Percentiles rank a stretch among this genome's conserved stretches.
These are phyloP conservation scores for Irpex sp. DNA, from an alignment of 1,284 basidiomycete genomes.

Conservation along the genomic window DNA sequence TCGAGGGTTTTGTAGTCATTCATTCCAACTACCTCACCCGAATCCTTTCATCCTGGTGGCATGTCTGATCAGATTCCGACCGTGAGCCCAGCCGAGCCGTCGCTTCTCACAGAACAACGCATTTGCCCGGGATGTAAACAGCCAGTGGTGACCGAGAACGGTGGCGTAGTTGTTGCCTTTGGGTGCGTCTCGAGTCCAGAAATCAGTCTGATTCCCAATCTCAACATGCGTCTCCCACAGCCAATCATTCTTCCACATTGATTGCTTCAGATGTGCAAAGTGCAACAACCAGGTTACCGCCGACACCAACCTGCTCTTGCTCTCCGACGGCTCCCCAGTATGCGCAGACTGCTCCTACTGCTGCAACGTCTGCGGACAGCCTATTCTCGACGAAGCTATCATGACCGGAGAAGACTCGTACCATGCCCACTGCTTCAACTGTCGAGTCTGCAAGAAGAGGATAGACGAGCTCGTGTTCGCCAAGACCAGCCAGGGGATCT, in stretches of 20 bases:
- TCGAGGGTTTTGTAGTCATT: too few species aligned
- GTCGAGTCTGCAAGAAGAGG: conserved; percentile 89
- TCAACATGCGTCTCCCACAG: conserved; percentile 33
- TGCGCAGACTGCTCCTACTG: conserved; percentile 97
- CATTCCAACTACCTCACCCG: too few species aligned
- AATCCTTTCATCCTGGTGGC: not conserved
- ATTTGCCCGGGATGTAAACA: conserved; percentile 83
- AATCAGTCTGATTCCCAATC: not conserved
- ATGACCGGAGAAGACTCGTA: conserved; percentile 99
- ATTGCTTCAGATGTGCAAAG: conserved; percentile 84
- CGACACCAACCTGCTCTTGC: conserved; percentile 92
- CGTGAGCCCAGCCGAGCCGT: not conserved
- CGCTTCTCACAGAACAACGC: conserved; percentile 45
- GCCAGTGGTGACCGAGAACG: conserved; percentile 80
- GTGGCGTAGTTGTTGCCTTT: conserved; percentile 88
- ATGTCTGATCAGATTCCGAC: not conserved
- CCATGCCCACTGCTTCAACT: conserved; percentile 98
- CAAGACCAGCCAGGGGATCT: conserved; percentile 97
- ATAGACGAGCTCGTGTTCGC: conserved; percentile 99
- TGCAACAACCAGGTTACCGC: conserved; percentile 79
- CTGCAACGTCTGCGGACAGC: conserved; percentile 88
- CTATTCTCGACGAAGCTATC: conserved; percentile 96
- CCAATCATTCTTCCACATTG: conserved; percentile 80
- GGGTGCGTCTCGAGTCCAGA: conserved; percentile 50
- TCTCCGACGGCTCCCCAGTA: conserved; percentile 96